Percentiles rank a stretch among this genome's conserved stretches.
Evolutionary conservation across 352 stramenopile genomes (phyloP).

Genomic region (Lagenidium sp.): DNA sequence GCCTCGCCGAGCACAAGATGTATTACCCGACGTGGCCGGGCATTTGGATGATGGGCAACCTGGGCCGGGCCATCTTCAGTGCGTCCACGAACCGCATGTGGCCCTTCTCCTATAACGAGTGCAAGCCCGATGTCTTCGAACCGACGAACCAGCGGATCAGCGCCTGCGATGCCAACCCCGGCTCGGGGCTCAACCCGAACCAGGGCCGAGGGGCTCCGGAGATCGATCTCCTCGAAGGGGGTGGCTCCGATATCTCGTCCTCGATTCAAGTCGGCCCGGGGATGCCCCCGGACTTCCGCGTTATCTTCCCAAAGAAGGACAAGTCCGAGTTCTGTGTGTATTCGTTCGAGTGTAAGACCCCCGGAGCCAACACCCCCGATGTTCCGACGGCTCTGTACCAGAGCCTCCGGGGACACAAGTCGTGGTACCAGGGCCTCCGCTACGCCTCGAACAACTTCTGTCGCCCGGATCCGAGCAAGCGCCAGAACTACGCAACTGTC

Average conservation of each 20-base stretch:
- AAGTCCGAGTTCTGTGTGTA: constrained; percentile 27
- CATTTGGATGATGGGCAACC: constrained; percentile 95
- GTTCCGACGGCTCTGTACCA: constrained; percentile 31
- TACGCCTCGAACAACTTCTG: constrained; percentile 62
- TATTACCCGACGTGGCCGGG: constrained; percentile 89
- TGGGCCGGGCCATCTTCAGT: constrained; percentile 95
- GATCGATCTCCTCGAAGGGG: constrained; percentile 94
- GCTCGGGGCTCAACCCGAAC: constrained; percentile 85
- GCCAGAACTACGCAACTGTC: constrained; percentile 30
- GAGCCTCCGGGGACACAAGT: constrained; percentile 40
- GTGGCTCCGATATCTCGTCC: constrained; percentile 72
- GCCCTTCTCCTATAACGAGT: constrained; percentile 94
- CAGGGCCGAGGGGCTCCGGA: constrained; percentile 90
- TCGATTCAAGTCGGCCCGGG: constrained; percentile 85
- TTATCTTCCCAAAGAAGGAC: constrained; percentile 15
- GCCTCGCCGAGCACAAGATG: constrained; percentile 4
- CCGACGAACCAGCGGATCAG: constrained; percentile 69
- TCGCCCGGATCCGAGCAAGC: constrained; percentile 2
- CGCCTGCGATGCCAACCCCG: constrained; percentile 87
- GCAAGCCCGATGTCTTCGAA: constrained; percentile 63
- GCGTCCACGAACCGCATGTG: constrained; percentile 91
- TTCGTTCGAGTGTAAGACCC: constrained; percentile 22
- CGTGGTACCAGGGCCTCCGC: constrained; percentile 57
- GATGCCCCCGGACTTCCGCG: constrained; percentile 42
- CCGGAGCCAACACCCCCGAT: constrained; percentile 31